These are phyloP conservation scores for Tripidium arundinaceum DNA, from an alignment of 202 grass and related monocot species.

Conservation along the genomic window DNA sequence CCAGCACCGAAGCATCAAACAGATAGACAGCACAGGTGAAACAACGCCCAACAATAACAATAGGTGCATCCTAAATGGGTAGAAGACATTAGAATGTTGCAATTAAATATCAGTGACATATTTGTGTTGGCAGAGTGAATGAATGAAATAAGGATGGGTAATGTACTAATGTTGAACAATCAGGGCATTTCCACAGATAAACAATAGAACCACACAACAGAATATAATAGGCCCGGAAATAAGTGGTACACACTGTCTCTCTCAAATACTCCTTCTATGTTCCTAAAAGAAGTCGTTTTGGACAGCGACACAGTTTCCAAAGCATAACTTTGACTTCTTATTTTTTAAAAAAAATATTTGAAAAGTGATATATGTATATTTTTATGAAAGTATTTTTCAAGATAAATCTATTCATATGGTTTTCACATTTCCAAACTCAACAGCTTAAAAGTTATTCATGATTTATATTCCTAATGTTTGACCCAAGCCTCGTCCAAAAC, in stretches of 20 bases:
- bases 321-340: too few species aligned
- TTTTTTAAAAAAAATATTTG: too few species aligned
- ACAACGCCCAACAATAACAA: not conserved
- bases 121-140: not conserved
- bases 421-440: too few species aligned
- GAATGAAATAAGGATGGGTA: not conserved
- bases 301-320: too few species aligned
- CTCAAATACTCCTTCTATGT: too few species aligned
- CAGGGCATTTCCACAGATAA: not conserved
- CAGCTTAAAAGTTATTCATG: too few species aligned
- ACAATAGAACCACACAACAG: not conserved
- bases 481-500: too few species aligned
- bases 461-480: too few species aligned
- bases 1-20: conserved; percentile 25
- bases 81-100: not conserved
- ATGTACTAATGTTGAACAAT: not conserved
- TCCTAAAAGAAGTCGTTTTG: too few species aligned
- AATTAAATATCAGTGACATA: not conserved
- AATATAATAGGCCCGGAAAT: not conserved
- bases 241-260: not conserved
- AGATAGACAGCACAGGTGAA: not conserved
- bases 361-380: too few species aligned
- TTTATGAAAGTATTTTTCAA: too few species aligned
- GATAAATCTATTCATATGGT: too few species aligned
- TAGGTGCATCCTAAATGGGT: not conserved